Evolutionary conservation across 202 grass and related monocot genomes (phyloP).

Genomic region (Sporobolus alterniflorus): DNA sequence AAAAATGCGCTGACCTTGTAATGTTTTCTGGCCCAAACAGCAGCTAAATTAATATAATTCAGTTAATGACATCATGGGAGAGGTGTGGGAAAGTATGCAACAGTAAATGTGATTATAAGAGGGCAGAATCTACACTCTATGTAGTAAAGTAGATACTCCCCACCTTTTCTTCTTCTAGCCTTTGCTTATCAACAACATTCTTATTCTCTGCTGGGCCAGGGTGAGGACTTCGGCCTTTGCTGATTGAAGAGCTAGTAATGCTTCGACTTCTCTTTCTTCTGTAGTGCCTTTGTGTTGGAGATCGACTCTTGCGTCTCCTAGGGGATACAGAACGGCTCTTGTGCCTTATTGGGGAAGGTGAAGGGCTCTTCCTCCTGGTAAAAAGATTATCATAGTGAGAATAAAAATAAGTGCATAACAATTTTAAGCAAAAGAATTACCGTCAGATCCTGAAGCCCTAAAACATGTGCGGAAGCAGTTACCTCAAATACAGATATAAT

Average conservation of each 20-base stretch:
- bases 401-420: conserved; percentile 12
- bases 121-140: conserved; percentile 23
- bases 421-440: conserved; percentile 35
- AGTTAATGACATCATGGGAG: not conserved
- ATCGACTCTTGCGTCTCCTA: conserved; percentile 60
- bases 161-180: conserved; percentile 97
- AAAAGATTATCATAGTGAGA: conserved; percentile 34
- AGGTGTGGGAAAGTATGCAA: not conserved
- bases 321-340: conserved; percentile 79
- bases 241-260: conserved; percentile 48
- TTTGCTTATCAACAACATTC: conserved; percentile 76
- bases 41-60: conserved; percentile 42
- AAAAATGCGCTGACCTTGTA: conserved; percentile 41
- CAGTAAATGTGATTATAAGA: conserved; percentile 19
- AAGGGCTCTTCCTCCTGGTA: conserved; percentile 87
- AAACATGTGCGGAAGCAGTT: conserved; percentile 45
- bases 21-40: conserved; percentile 32
- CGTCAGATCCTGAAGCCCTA: conserved; percentile 36
- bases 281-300: conserved; percentile 60
- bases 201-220: conserved; percentile 54
- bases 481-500: conserved; percentile 62
- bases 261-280: conserved; percentile 82
- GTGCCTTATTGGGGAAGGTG: conserved; percentile 53
- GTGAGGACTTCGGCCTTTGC: conserved; percentile 47
- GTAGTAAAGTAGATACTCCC: conserved; percentile 59